Conservation (phyloP, 176 grass and related monocot species). For the Hsuehochloa calcarea region DNA sequence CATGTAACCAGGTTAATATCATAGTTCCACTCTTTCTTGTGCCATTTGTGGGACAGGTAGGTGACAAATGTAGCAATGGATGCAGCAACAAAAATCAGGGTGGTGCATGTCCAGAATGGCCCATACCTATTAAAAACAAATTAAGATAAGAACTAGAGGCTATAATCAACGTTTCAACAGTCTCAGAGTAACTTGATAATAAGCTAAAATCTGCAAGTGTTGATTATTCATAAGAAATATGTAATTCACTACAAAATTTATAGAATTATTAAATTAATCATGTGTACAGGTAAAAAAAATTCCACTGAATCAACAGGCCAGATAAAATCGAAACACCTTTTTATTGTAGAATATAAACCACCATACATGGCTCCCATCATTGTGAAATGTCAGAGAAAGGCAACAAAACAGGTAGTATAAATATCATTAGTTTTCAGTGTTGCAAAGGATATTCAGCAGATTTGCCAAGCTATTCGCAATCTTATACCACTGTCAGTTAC, state of each 20-base stretch:
- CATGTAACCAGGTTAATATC: constrained; percentile 97
- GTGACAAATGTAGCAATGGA: constrained; percentile 97
- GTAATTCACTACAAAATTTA: neutral
- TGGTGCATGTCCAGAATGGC: constrained; percentile 98
- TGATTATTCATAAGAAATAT: neutral
- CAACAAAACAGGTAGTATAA: neutral
- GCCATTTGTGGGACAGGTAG: constrained; percentile 91
- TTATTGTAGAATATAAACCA: neutral
- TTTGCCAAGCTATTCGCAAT: neutral
- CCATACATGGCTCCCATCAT: neutral
- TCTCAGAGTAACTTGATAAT: neutral
- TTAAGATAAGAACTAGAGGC: constrained; percentile 2
- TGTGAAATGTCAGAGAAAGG: neutral
- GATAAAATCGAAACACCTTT: neutral
- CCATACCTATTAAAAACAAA: constrained; percentile 70
- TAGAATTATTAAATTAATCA: neutral
- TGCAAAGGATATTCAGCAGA: neutral
- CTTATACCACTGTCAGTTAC: neutral
- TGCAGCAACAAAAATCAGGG: constrained; percentile 88
- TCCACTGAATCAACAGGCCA: neutral
- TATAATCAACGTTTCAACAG: neutral
- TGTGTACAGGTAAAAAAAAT: neutral
- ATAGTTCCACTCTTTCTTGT: constrained; percentile 94
- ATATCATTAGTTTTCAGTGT: neutral
- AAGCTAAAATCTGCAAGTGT: neutral